Evolutionary conservation across 2,329 filamentous ascomycete species (phyloP), one percentile per base, ranked within the genome.

Genomic region (Epichloe bromicola): DNA sequence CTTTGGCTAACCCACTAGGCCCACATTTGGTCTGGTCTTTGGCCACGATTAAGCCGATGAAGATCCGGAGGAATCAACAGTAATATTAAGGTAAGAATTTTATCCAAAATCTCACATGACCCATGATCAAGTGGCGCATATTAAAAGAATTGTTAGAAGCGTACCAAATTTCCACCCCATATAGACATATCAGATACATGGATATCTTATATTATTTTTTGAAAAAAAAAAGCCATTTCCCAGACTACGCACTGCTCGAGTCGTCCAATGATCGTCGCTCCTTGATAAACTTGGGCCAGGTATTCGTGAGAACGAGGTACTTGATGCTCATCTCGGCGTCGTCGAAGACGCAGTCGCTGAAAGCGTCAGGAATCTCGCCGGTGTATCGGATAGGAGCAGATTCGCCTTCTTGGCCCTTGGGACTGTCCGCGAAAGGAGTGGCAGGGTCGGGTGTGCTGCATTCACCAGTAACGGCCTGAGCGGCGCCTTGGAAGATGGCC

Each of bases 251-350:
- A 12, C 43, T 54, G 42, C 52, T 51, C 1, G 41, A 42, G 5
- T 42, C 38, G 46, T 67, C 65, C 38, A 64, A 57, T 1, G 65
- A 67, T n/a, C 65, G 58, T 46, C 65, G 58, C 48, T 74, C 71
- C 52, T 64, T 68, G 53, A 79, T 72, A 55, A 75, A 81, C 60
- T 78, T 79, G 37, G 76, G 76, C 82, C 82, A 86, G 0, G 82
- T 86, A 61, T 85, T 85, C 14, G 80, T 83, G 50, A 85, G 67
- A 2, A 86, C 80, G 7, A 85, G 71, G 54, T 84, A 82, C 63
- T 83, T 84, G 66, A 86, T 78, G 58, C 74, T 77, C 14, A 66
- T 63, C 59, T 83, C 75, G 0, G 81, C 76, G 17, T 69, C 72
- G 57, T 84, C 79, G 57, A 86, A 85, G 4, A 85, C 71, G 0